Conservation (phyloP, 106 monocot genomes). For the Acorus gramineus region DNA sequence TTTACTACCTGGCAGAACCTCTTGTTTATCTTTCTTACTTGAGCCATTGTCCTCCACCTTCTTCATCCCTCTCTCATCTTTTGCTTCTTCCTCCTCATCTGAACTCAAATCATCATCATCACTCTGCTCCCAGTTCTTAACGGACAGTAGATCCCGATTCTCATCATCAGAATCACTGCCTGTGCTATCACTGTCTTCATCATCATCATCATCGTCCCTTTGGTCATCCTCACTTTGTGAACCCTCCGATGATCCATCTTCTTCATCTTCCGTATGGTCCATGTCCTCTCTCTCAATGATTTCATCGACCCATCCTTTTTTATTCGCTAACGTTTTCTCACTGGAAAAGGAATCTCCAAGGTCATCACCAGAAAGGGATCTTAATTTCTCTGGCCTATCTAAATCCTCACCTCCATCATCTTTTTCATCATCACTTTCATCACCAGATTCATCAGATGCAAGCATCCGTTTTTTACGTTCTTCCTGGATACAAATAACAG, state of each 20-base stretch:
- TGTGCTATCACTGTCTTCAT: constrained; percentile 18
- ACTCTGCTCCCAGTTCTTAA: constrained; percentile 86
- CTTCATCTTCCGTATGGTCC: constrained; percentile 19
- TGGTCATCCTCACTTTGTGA: constrained; percentile 20
- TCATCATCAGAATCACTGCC: constrained; percentile 9
- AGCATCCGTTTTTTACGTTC: constrained; percentile 76
- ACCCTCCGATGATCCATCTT: constrained; percentile 21
- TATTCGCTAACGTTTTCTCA: constrained; percentile 18
- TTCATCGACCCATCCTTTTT: constrained; percentile 62
- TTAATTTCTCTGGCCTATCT: constrained; percentile 21
- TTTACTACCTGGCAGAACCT: not conserved
- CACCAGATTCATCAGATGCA: constrained; percentile 45
- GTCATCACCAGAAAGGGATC: constrained; percentile 80
- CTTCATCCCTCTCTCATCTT: constrained; percentile 13
- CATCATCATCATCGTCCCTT: not conserved
- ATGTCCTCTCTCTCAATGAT: constrained; percentile 35
- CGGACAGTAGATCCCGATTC: constrained; percentile 15
- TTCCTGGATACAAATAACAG: constrained; percentile 39
- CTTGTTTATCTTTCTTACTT: constrained; percentile 1
- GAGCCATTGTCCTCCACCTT: constrained; percentile 12
- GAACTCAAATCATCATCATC: constrained; percentile 53
- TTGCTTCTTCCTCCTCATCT: constrained; percentile 26
- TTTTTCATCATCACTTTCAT: constrained; percentile 30
- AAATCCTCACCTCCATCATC: constrained; percentile 14
- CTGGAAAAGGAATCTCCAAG: constrained; percentile 78